Evolutionary conservation across 257 asterid species (phyloP).

Genomic region (Scutellaria barbata): DNA sequence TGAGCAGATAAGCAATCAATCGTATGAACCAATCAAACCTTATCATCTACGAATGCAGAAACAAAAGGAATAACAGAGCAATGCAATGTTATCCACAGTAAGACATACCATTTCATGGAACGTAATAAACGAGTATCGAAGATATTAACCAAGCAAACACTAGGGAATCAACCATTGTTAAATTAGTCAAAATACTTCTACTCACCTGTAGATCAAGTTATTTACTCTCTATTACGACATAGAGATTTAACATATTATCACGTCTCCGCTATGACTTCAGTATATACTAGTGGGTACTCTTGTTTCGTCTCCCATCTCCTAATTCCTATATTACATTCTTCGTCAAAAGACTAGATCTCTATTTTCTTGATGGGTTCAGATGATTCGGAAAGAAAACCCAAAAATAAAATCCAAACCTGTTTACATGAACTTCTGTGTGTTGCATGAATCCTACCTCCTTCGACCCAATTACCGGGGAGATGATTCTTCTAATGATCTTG

Average conservation of each 20-base stretch:
- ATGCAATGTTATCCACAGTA: too few species aligned
- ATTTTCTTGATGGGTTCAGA: slow-evolving; percentile 31
- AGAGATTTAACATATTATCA: slow-evolving; percentile 18
- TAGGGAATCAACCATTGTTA: not conserved
- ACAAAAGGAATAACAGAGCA: not conserved
- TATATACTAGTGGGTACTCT: slow-evolving; percentile 27
- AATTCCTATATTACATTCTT: slow-evolving; percentile 44
- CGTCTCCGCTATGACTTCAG: slow-evolving; percentile 17
- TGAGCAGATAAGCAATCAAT: slow-evolving; percentile 33
- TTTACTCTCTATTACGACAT: slow-evolving; percentile 27
- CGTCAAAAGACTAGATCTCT: slow-evolving; percentile 21
- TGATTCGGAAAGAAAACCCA: slow-evolving; percentile 13
- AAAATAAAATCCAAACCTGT: slow-evolving; percentile 31
- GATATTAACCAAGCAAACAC: not conserved
- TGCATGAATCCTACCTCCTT: slow-evolving; percentile 42
- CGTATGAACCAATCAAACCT: slow-evolving; percentile 37
- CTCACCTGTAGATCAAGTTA: slow-evolving; percentile 25
- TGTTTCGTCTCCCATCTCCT: slow-evolving; percentile 35
- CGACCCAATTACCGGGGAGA: slow-evolving; percentile 38
- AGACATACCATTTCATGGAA: not conserved
- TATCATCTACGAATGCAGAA: slow-evolving; percentile 22
- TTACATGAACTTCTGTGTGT: slow-evolving; percentile 44
- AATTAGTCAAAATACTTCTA: slow-evolving; percentile 8
- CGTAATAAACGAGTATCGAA: too few species aligned
- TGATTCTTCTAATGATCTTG: slow-evolving; percentile 47